These are phyloP conservation scores for Hypoxylon perforatum DNA, from an alignment of 495 filamentous ascomycete genomes.

Conservation along the genomic window DNA sequence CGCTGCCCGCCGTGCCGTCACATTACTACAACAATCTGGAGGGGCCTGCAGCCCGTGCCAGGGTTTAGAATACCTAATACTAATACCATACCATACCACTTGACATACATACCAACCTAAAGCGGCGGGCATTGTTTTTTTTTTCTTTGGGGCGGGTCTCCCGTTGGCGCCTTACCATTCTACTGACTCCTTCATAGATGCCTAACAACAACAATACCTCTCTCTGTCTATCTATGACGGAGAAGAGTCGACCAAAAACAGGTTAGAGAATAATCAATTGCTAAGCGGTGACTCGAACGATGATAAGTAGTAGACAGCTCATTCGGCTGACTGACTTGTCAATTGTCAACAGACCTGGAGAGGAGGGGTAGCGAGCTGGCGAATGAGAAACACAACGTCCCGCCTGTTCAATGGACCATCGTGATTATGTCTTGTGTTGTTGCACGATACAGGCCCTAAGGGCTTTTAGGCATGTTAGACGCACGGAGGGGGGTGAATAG, in stretches of 20 bases:
- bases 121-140: slow-evolving; percentile 23
- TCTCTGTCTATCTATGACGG: too few species aligned
- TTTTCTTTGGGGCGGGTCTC: slow-evolving; percentile 33
- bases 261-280: slow-evolving; percentile 31
- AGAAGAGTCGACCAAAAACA: slow-evolving; percentile 3
- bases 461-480: slow-evolving; percentile 27
- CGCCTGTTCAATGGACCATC: slow-evolving; percentile 37
- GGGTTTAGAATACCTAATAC: not conserved
- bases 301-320: slow-evolving; percentile 16
- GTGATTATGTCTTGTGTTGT: slow-evolving; percentile 6
- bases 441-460: not conserved
- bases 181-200: slow-evolving; percentile 23
- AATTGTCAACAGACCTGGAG: slow-evolving; percentile 20
- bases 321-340: slow-evolving; percentile 23
- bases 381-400: slow-evolving; percentile 31
- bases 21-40: slow-evolving; percentile 27
- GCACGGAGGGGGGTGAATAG: slow-evolving; percentile 32
- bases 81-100: not conserved
- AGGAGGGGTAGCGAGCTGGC: slow-evolving; percentile 28
- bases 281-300: slow-evolving; percentile 26
- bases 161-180: slow-evolving; percentile 31
- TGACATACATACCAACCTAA: slow-evolving; percentile 10
- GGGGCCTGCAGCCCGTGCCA: slow-evolving; percentile 11
- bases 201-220: slow-evolving; percentile 31
- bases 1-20: slow-evolving; percentile 18